These are phyloP conservation scores for Ophiostoma triangulosporum DNA, from an alignment of 2,329 filamentous ascomycete genomes.

Conservation along the genomic window DNA sequence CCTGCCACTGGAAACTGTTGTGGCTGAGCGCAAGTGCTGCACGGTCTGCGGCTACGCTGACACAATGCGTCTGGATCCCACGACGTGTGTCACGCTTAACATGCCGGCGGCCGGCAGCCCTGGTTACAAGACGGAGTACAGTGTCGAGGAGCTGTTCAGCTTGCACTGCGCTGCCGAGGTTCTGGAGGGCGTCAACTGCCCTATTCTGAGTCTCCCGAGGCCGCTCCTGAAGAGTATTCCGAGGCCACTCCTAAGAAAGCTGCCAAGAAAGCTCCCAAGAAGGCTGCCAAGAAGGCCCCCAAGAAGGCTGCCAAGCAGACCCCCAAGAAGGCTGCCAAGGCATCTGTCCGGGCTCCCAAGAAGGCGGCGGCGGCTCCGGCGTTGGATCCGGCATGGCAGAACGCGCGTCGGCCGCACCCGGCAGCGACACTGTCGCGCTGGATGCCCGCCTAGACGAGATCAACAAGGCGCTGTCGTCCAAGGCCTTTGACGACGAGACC, in stretches of 20 bases:
- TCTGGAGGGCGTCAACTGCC: slow-evolving; percentile 84
- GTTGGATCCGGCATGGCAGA: slow-evolving; percentile 42
- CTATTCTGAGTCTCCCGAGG: too few relatives aligned
- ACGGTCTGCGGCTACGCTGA: slow-evolving; percentile 75
- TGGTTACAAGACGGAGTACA: slow-evolving; percentile 33
- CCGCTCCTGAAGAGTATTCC: too few relatives aligned
- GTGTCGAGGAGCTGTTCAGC: slow-evolving; percentile 67
- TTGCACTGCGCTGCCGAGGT: slow-evolving; percentile 73
- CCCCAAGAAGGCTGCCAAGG: too few relatives aligned
- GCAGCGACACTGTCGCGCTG: neutral
- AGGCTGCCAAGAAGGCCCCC: too few relatives aligned
- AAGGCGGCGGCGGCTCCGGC: too few relatives aligned
- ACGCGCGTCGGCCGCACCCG: neutral
- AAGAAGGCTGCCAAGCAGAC: too few relatives aligned
- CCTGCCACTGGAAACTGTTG: slow-evolving; percentile 76
- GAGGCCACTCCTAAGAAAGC: too few relatives aligned
- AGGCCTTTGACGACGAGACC: neutral
- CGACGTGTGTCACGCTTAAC: slow-evolving; percentile 83
- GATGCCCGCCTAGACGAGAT: neutral
- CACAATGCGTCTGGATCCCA: slow-evolving; percentile 78
- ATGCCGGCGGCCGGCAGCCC: slow-evolving; percentile 45
- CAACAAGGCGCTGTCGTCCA: neutral
- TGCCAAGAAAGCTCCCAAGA: too few relatives aligned
- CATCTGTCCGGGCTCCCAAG: too few relatives aligned
- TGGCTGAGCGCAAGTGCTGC: slow-evolving; percentile 82